Conservation (phyloP, 495 filamentous ascomycete species). For the Poronia punctata region DNA sequence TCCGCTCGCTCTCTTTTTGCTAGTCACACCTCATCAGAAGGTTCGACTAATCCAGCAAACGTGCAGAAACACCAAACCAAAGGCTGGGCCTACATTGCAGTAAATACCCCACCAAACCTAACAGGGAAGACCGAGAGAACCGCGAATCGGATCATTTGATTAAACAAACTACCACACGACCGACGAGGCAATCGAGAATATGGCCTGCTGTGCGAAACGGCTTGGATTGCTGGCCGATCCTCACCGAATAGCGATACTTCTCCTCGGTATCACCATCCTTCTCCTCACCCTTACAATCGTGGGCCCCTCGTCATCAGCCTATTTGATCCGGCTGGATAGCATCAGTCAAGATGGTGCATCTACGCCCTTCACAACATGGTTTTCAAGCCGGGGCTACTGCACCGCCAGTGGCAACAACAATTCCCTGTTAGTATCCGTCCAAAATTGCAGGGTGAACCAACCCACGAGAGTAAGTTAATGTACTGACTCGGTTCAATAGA, state of each 20-base stretch:
- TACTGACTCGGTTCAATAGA: background rate
- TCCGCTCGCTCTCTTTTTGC: too few relatives aligned
- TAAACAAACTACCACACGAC: background rate
- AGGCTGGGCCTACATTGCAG: too few relatives aligned
- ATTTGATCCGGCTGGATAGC: constrained; percentile 4
- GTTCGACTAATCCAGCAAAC: too few relatives aligned
- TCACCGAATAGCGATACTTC: background rate
- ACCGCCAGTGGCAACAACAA: background rate
- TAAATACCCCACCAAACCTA: too few relatives aligned
- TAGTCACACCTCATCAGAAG: too few relatives aligned
- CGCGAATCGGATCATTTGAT: background rate
- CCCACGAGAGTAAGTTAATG: too few relatives aligned
- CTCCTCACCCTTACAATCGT: constrained; percentile 1
- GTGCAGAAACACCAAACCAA: too few relatives aligned
- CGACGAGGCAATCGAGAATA: background rate
- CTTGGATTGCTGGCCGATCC: background rate
- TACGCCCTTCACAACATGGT: constrained; percentile 4
- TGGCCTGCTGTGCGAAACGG: background rate
- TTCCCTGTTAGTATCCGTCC: constrained; percentile 1
- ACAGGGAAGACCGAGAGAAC: too few relatives aligned
- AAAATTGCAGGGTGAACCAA: background rate
- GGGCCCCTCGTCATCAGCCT: constrained; percentile 1
- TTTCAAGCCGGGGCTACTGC: constrained; percentile 7
- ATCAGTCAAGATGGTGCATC: background rate
- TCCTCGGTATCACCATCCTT: background rate